phyloP scores from a whole-genome alignment of 192 early-diverging fungal species.

The Mycoemilia scoparia region DNA sequence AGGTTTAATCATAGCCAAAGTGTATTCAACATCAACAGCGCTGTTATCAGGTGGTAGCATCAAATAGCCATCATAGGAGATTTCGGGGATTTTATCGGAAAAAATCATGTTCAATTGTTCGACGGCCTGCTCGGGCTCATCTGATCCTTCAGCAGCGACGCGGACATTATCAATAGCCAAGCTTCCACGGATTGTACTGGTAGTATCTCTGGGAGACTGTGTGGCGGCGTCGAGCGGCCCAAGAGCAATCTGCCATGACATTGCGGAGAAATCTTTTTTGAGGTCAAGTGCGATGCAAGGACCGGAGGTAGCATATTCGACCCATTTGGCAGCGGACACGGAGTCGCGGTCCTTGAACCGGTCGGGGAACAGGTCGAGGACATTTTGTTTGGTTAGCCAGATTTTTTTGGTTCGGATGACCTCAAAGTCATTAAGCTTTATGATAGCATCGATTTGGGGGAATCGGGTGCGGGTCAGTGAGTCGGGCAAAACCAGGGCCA shows the following conservation, averaged over 20 bases:
- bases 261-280: conserved; percentile 28
- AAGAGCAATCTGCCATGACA: conserved; percentile 31
- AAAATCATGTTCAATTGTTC: conserved; percentile 30
- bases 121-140: conserved; percentile 23
- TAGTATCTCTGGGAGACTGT: conserved; percentile 13
- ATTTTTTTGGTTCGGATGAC: conserved; percentile 30
- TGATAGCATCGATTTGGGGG: conserved; percentile 30
- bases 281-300: conserved; percentile 35
- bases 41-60: conserved; percentile 20
- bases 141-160: conserved; percentile 35
- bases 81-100: conserved; percentile 12
- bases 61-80: conserved; percentile 24
- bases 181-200: conserved; percentile 33
- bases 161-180: conserved; percentile 33
- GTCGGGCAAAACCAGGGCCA: conserved; percentile 42
- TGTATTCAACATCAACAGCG: conserved; percentile 19
- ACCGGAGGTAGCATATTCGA: conserved; percentile 31
- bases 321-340: conserved; percentile 9
- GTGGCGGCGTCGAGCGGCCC: conserved; percentile 27
- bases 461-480: conserved; percentile 30
- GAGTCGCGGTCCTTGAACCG: conserved; percentile 15
- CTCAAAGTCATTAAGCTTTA: conserved; percentile 33
- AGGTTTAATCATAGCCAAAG: conserved; percentile 36
- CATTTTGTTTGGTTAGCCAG: conserved; percentile 25
- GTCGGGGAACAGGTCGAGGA: conserved; percentile 24